Evolutionary conservation across 768 basidiomycete genomes (phyloP), one percentile per base, ranked within the genome.

Genomic region (Auriculariales sp.): DNA sequence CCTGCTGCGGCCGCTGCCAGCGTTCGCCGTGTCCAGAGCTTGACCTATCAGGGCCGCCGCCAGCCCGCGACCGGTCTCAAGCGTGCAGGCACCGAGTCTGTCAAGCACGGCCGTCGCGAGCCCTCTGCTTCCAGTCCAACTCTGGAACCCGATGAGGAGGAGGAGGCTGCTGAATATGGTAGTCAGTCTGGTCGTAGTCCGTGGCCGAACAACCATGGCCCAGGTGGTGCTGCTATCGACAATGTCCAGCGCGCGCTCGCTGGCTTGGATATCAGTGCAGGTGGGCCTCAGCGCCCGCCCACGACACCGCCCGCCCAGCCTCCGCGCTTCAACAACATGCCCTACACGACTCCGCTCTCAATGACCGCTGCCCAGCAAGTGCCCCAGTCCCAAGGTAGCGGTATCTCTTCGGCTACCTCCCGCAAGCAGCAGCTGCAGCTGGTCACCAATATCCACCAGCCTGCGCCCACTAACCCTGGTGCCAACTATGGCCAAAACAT

Each of bases 21-120:
- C 45, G 84, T 91, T 25, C 80, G 88, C 33, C 72, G 88, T 51
- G 84, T 89, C 62, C 81, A 82, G 51, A 85, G 82, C 50, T 72
- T 90, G 46, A 90, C 81, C 24, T 78, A 59, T 45, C 57, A 57
- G 15, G 28, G 14, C 17, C 46, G 46, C 28, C 45, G 48, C 35
- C 53, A 57, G 49, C 27, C 49, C 28, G 56, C 65, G 22, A 58
- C 73, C 14, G 73, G 74, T 33, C 73, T 89, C 52, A 84, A 78
- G 60, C 81, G 87, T 52, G 77, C 84, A 24, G 87, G 84, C 22
- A 89, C 86, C 24, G 46, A 51, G 54, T 24, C 56, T 57, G 28
- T 68, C 68, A 45, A 31, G 22, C 36, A 36, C 44, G 66, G 68
- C 28, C 5, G 39, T 5, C 39, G 22, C 17, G 39, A 44, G 12